These are phyloP conservation scores for Fusarium incarnatum DNA, from an alignment of 2,329 filamentous ascomycete species.

Conservation along the genomic window DNA sequence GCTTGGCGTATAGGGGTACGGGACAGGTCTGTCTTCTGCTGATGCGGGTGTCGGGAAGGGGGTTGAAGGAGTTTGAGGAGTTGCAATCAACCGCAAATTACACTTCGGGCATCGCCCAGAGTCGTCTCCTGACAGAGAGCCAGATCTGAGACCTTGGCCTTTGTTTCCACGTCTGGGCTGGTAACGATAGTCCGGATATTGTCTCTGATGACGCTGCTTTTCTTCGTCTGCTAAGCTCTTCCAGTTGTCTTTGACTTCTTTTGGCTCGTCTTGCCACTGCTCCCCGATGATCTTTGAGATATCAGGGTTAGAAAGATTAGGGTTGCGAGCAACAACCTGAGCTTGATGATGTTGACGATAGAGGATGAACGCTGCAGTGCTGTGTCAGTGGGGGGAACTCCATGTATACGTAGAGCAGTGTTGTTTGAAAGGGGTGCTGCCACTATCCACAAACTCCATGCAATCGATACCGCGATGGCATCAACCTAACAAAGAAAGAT, in stretches of 20 bases:
- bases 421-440: neutral
- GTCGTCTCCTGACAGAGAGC: conserved; percentile 58
- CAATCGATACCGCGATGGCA: neutral
- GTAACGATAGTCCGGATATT: conserved; percentile 95
- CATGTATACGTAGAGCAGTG: neutral
- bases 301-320: conserved; percentile 92
- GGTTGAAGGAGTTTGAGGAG: conserved; percentile 69
- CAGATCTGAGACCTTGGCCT: conserved; percentile 48
- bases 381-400: conserved; percentile 40
- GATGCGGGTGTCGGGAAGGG: conserved; percentile 55
- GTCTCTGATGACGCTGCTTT: conserved; percentile 86
- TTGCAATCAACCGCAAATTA: conserved; percentile 73
- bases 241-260: conserved; percentile 85
- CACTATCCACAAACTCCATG: conserved; percentile 17
- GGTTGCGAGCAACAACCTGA: conserved; percentile 81
- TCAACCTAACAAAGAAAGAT: conserved; percentile 33
- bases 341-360: conserved; percentile 95
- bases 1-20: conserved; percentile 39
- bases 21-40: conserved; percentile 37
- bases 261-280: conserved; percentile 84
- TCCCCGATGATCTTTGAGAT: conserved; percentile 97
- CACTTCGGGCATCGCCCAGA: conserved; percentile 76
- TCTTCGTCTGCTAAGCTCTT: conserved; percentile 92
- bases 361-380: conserved; percentile 86
- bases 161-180: conserved; percentile 77